Percentiles rank a stretch among this genome's conserved stretches.
Evolutionary conservation across 257 asterid genomes (phyloP).

Genomic region (Scutellaria minor): DNA sequence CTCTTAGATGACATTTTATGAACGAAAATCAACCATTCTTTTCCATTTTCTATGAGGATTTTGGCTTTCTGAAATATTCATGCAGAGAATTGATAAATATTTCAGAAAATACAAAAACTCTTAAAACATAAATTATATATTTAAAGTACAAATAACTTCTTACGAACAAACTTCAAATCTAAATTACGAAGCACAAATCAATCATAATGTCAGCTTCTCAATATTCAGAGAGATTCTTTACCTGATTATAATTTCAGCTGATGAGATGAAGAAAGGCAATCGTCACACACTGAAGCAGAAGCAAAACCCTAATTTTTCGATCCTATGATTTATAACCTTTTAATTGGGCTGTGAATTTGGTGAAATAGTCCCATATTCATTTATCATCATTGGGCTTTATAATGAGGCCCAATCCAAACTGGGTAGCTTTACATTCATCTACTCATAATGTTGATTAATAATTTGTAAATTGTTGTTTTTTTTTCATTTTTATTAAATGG

Average conservation of each 20-base stretch:
- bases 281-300: background rate
- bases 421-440: too few relatives aligned
- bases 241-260: conserved; percentile 28
- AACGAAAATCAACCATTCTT: background rate
- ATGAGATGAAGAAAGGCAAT: conserved; percentile 18
- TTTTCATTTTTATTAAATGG: too few relatives aligned
- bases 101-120: too few relatives aligned
- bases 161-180: background rate
- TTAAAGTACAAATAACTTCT: background rate
- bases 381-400: background rate
- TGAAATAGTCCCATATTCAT: background rate
- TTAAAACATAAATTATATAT: background rate
- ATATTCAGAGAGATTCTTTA: background rate
- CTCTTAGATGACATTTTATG: too few relatives aligned
- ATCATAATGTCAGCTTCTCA: background rate
- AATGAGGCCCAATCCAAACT: background rate
- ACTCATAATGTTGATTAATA: too few relatives aligned
- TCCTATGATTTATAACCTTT: background rate
- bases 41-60: background rate
- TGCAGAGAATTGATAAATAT: too few relatives aligned
- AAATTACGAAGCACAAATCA: background rate
- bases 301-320: conserved; percentile 27
- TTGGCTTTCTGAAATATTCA: background rate
- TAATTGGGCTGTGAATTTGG: background rate
- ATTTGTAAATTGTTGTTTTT: too few relatives aligned